phyloP scores from a whole-genome alignment of 257 asterid genomes.

The Anisodus tanguticus region DNA sequence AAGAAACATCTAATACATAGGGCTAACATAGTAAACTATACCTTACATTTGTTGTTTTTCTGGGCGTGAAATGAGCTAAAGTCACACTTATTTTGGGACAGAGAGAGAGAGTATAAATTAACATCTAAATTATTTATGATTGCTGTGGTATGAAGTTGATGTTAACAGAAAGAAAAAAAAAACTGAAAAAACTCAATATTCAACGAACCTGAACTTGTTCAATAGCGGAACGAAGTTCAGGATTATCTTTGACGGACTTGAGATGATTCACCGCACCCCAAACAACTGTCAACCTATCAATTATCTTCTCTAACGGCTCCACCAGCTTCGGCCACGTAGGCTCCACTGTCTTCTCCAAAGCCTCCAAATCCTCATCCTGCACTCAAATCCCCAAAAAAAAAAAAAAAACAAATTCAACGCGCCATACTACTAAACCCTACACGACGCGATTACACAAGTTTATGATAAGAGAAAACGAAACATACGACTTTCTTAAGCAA shows the following conservation, averaged over 20 bases:
- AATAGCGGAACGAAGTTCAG: conserved; percentile 92
- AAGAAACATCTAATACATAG: too few species aligned
- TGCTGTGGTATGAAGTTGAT: neutral
- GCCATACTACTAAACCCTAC: neutral
- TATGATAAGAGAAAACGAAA: neutral
- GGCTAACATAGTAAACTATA: too few species aligned
- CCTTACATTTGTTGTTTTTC: too few species aligned
- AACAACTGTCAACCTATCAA: conserved; percentile 70
- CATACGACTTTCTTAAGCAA: conserved; percentile 74
- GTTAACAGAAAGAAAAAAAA: neutral
- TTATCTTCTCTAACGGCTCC: conserved; percentile 91
- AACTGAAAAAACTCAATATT: neutral
- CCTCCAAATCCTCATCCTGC: conserved; percentile 77
- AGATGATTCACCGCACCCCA: conserved; percentile 98
- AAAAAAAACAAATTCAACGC: neutral
- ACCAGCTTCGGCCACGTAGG: conserved; percentile 95
- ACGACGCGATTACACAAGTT: neutral
- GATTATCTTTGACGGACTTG: conserved; percentile 82
- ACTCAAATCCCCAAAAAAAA: conserved; percentile 22
- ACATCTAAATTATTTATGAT: neutral
- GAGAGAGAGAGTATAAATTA: neutral
- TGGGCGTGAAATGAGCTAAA: too few species aligned
- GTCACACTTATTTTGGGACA: too few species aligned
- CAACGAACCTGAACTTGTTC: conserved; percentile 89
- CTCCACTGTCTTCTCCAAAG: conserved; percentile 85